Base-by-base conservation (phyloP, 495 filamentous ascomycete genomes). In the Neurospora tetraspora region DNA sequence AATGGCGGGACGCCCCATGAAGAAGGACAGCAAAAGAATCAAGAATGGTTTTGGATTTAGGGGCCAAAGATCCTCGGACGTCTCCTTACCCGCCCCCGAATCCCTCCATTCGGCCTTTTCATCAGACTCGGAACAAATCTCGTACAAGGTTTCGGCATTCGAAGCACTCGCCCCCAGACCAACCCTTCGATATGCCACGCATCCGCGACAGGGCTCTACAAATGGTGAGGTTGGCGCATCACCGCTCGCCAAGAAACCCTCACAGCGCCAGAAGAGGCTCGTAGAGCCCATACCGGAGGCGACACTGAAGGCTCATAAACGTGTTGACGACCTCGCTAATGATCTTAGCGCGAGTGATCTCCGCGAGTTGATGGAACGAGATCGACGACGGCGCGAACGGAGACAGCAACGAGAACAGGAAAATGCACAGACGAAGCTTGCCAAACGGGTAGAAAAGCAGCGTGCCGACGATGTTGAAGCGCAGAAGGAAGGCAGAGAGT, bases 341-440 rank as follows among this genome's bases (percentile, higher is more conserved):
- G 90, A 92, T 45, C 83, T 97, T 53, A 91, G 91, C 80, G 91
- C 94, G 2, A 87, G 91, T 42, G 92, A 90, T 76, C 77, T 98
- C 69, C 86, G 94, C 23, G 92, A 96, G 76, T 79, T 97, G 40
- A 88, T 98, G 86, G 94, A 98, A 72, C 83, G 94, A 71, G 94
- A 98, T 78, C 85, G 91, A 73, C 88, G 93, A 73, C 86, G 94
- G 39, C 87, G 86, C 73, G 92, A 97, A 72, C 89, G 87, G 78
- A 93, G 93, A 82, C 86, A 85, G 69, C 84, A 90, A 71, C 85
- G 87, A 53, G 91, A 96, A 34, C 89, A 91, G 72, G 91, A 94
- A 74, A 90, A 84, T 72, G 79, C 92, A 34, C 87, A 92, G 72
- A 87, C 89, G 73, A 90, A 86, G 71, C 82, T 97, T 53, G 87